Evolutionary conservation across 176 grass and related monocot species (phyloP), one percentile per base, ranked within the genome.

Genomic region (Zoysia japonica): DNA sequence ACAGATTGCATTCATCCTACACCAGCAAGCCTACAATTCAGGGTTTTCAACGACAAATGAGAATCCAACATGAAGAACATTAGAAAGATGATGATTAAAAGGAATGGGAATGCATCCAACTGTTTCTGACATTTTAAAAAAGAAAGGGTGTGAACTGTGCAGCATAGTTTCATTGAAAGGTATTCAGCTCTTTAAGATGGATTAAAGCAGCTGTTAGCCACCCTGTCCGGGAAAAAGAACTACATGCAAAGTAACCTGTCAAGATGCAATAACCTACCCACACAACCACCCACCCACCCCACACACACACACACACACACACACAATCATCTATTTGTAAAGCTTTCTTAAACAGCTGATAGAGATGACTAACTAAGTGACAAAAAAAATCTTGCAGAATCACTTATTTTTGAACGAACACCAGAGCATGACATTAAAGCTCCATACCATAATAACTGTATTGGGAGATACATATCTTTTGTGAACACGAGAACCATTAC

Each of bases 21-120:
- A 98, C 95, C 92, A 98, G 85, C 89, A 87, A 68, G 88, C 90
- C 95, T 94, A 87, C 52, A 78, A 82, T 78, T 76, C 43, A 85
- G 75, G 75, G 52, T 84, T 69, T 61, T 14, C 49, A 83, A 66
- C 65, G 39, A 7, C 54, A 80, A 75, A 74, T 70, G 53, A 86
- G 74, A 56, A 77, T 16, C 38, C 51, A 68, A 56, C 52, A 20
- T 65, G 51, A 78, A 66, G 67, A 63, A 86, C 76, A 83, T 70
- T 35, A 80, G 38, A 80, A 75, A 49, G 11, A 76, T 57, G 41
- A 61, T 53, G 60, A 15, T 55, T 59, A 83, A 66, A 40, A 16
- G 16, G 38, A 71, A 36, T 7, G 64, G 15, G 54, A 77, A 64
- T 65, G 57, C 12, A 72, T 39, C 14, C 64, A 65, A 5, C n/a